Percentiles rank a stretch among this genome's conserved stretches.
These are phyloP conservation scores for Pseudovirgaria hyperparasitica DNA, from an alignment of 2,329 filamentous ascomycete genomes.

Conservation along the genomic window DNA sequence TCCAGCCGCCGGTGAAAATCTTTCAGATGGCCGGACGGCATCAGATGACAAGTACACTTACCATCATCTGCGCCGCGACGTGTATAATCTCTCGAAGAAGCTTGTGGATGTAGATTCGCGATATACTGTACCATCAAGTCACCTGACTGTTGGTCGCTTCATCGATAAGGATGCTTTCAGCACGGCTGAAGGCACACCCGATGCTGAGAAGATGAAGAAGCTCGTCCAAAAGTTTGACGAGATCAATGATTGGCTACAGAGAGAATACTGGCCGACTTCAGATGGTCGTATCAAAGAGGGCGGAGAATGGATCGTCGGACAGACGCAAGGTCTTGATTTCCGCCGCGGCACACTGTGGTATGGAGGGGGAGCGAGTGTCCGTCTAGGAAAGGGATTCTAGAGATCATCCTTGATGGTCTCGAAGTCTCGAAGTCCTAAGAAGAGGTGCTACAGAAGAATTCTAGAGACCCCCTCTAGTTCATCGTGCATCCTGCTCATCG, in stretches of 20 bases:
- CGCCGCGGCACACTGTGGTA: slow-evolving; percentile 75
- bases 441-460: no score
- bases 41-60: slow-evolving; percentile 64
- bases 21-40: slow-evolving; percentile 17
- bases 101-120: slow-evolving; percentile 63
- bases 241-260: slow-evolving; percentile 63
- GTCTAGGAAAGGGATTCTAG: slow-evolving; percentile 37
- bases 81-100: slow-evolving; percentile 51
- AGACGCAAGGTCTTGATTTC: slow-evolving; percentile 68
- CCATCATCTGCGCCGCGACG: slow-evolving; percentile 74
- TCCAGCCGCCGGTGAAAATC: slow-evolving; percentile 55
- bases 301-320: slow-evolving; percentile 77
- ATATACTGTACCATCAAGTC: slow-evolving; percentile 80
- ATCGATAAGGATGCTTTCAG: slow-evolving; percentile 50
- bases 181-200: slow-evolving; percentile 26
- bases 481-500: no score
- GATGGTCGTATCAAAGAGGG: slow-evolving; percentile 29
- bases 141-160: slow-evolving; percentile 79
- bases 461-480: no score
- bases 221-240: slow-evolving; percentile 61
- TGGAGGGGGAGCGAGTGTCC: slow-evolving; percentile 60
- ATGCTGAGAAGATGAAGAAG: slow-evolving; percentile 43
- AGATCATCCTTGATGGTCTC: no score
- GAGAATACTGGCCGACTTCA: slow-evolving; percentile 52
- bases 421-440: no score